phyloP scores from a whole-genome alignment of 768 basidiomycete species.

The Multifurca ochricompacta region DNA sequence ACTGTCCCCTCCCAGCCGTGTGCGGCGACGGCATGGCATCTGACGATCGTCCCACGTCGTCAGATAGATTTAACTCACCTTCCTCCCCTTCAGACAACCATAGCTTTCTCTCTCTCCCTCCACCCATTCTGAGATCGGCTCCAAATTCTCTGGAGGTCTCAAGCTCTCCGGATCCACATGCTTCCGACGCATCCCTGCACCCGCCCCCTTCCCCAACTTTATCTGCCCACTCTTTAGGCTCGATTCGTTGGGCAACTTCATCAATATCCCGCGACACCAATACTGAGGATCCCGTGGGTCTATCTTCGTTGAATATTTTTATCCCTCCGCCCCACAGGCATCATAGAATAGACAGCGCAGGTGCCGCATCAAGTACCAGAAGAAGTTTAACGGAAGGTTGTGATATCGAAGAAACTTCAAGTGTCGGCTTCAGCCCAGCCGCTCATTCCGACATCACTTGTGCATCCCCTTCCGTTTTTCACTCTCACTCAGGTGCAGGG shows the following conservation, averaged over 20 bases:
- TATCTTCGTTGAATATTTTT: constrained; percentile 45
- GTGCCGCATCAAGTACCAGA: constrained; percentile 43
- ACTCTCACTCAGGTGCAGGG: constrained; percentile 27
- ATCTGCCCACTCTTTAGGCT: constrained; percentile 46
- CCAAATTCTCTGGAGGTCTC: constrained; percentile 30
- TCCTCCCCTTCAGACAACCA: constrained; percentile 4
- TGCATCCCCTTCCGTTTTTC: constrained; percentile 31
- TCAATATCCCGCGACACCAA: constrained; percentile 60
- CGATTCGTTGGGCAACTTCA: constrained; percentile 49
- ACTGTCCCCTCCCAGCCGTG: no score
- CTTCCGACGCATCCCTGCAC: constrained; percentile 34
- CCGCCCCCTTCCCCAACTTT: constrained; percentile 73
- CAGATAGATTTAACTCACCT: neutral
- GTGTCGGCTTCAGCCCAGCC: constrained; percentile 18
- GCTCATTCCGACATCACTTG: constrained; percentile 30
- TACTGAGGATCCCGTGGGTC: constrained; percentile 47
- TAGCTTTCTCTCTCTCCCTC: constrained; percentile 8
- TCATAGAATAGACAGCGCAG: constrained; percentile 47
- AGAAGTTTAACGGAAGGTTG: constrained; percentile 40
- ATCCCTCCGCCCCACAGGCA: constrained; percentile 34
- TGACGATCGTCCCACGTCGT: no score
- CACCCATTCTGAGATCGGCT: constrained; percentile 13
- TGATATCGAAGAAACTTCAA: constrained; percentile 19
- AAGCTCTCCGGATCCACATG: constrained; percentile 24
- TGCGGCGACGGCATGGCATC: no score